phyloP scores from a whole-genome alignment of 164 flowering plant genomes.

The Stephania cephalantha region DNA sequence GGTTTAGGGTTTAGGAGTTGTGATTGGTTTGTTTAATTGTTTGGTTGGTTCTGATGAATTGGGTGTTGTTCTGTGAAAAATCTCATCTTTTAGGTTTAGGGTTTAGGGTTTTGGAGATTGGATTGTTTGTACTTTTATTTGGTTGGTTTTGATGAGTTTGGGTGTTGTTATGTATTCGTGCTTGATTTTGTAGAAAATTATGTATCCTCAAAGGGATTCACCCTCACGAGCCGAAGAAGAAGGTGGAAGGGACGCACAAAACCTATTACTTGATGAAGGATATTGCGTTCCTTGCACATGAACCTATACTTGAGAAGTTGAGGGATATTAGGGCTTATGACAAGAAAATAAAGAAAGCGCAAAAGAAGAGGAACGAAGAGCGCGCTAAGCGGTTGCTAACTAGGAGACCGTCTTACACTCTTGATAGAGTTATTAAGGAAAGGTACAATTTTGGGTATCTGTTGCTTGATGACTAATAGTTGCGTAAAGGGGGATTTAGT shows the following conservation, averaged over 20 bases:
- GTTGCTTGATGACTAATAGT: background rate
- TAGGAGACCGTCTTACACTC: slow-evolving; percentile 46
- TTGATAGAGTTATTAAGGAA: slow-evolving; percentile 60
- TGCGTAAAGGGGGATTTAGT: no score
- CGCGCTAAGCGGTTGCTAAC: slow-evolving; percentile 42
- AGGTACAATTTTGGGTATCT: slow-evolving; percentile 48
- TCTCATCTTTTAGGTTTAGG: background rate
- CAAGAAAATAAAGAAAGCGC: slow-evolving; percentile 68
- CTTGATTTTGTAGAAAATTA: slow-evolving; percentile 43
- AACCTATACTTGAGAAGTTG: slow-evolving; percentile 59
- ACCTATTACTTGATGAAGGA: slow-evolving; percentile 89
- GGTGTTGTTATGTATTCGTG: background rate
- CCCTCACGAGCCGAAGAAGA: slow-evolving; percentile 92
- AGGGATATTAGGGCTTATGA: slow-evolving; percentile 60
- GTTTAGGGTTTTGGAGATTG: no score
- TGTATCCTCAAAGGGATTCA: slow-evolving; percentile 83
- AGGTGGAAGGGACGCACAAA: slow-evolving; percentile 81
- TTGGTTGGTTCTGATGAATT: background rate
- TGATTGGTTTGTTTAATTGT: background rate
- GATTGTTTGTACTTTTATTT: background rate
- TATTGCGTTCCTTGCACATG: slow-evolving; percentile 61
- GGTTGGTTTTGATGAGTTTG: no score
- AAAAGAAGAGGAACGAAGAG: slow-evolving; percentile 60
- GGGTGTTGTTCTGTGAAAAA: no score
- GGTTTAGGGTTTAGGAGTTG: slow-evolving; percentile 2